Evolutionary conservation across 2,329 filamentous ascomycete species (phyloP).

Genomic region (Xylariales sp.): DNA sequence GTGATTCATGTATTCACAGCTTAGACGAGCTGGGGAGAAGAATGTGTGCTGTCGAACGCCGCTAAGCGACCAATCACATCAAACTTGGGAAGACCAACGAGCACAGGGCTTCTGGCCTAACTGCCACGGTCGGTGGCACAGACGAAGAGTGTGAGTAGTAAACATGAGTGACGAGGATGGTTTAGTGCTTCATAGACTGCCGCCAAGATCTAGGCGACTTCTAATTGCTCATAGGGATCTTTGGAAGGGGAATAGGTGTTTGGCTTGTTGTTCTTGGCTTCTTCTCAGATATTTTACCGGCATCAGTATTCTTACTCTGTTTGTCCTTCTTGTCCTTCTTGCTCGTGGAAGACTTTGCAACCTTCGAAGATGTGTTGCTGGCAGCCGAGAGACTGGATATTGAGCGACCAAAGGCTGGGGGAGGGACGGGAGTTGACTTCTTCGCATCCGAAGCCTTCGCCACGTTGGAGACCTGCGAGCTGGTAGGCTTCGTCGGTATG

Average conservation of each 20-base stretch:
- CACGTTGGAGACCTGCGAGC: constrained; percentile 19
- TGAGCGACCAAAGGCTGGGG: constrained; percentile 21
- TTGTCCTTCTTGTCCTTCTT: constrained; percentile 27
- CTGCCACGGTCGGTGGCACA: too few relatives aligned
- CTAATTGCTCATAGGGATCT: constrained; percentile 1
- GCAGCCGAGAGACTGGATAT: constrained; percentile 19
- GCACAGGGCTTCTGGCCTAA: too few relatives aligned
- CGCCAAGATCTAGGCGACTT: neutral
- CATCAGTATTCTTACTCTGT: constrained; percentile 12
- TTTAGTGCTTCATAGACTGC: too few relatives aligned
- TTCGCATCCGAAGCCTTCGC: constrained; percentile 1
- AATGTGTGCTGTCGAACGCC: too few relatives aligned
- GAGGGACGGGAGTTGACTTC: constrained; percentile 16
- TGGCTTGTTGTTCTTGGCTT: constrained; percentile 14
- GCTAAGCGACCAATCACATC: too few relatives aligned
- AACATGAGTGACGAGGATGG: too few relatives aligned
- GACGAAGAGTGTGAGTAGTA: too few relatives aligned
- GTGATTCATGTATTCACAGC: too few relatives aligned
- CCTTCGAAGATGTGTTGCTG: constrained; percentile 18
- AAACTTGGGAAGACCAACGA: too few relatives aligned
- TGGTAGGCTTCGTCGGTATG: constrained; percentile 9
- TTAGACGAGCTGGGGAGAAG: too few relatives aligned
- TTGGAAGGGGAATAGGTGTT: constrained; percentile 23
- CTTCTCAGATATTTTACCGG: constrained; percentile 6
- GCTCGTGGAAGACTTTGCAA: constrained; percentile 20